A percentile compares a stretch with the other conserved stretches of the same genome.
These are phyloP conservation scores for Cinnamomum chago DNA, from an alignment of 164 flowering plant species.

Conservation along the genomic window DNA sequence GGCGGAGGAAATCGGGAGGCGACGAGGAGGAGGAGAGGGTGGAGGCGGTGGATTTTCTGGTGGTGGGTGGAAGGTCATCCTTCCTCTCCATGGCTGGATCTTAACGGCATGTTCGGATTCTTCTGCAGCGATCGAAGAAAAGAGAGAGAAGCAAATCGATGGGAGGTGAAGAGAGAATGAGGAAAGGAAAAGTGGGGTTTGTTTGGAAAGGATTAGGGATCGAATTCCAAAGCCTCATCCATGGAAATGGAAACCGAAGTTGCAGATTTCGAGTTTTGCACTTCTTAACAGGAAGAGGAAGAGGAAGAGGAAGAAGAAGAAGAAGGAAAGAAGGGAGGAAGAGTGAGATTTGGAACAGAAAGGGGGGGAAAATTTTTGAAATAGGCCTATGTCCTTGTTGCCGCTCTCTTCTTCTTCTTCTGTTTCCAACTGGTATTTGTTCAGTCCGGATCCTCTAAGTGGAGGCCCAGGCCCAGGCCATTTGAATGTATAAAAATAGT, in stretches of 20 bases:
- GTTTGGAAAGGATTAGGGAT: not conserved
- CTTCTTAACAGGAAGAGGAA: no score
- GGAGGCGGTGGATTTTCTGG: slow-evolving; percentile 16
- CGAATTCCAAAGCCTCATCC: not conserved
- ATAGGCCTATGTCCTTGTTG: not conserved
- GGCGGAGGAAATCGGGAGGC: slow-evolving; percentile 52
- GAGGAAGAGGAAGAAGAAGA: no score
- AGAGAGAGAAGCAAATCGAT: no score
- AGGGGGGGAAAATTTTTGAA: no score
- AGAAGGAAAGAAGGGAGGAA: not conserved
- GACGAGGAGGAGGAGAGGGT: slow-evolving; percentile 23
- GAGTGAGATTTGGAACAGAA: not conserved
- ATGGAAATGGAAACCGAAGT: no score
- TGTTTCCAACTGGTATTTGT: no score
- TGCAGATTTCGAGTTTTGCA: no score
- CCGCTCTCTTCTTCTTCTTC: not conserved
- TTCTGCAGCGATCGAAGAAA: not conserved
- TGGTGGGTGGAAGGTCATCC: slow-evolving; percentile 44
- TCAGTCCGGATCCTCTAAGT: no score
- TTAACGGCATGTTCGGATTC: slow-evolving; percentile 51
- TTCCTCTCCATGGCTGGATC: slow-evolving; percentile 60
- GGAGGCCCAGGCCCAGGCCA: no score
- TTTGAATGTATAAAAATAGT: no score
- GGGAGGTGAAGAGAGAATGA: no score
- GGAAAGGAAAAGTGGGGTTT: not conserved